These are phyloP conservation scores for Funneliformis geosporum DNA, from an alignment of 192 early-diverging fungal genomes.

Conservation along the genomic window DNA sequence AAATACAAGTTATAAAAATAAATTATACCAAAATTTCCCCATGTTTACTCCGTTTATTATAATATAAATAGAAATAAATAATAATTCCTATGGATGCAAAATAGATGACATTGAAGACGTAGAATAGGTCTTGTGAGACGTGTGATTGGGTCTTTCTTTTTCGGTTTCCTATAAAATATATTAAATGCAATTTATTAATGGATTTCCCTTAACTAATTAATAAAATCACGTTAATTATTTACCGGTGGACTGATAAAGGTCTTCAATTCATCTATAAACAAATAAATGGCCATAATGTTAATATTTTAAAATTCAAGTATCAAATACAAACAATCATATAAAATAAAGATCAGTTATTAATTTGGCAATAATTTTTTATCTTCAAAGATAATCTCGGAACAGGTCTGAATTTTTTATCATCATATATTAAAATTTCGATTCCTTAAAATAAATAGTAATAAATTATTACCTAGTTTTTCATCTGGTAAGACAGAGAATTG, in stretches of 20 bases:
- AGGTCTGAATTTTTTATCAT: constrained; percentile 24
- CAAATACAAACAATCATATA: neutral
- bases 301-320: neutral
- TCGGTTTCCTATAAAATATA: neutral
- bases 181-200: neutral
- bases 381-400: constrained; percentile 22
- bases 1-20: too few species aligned
- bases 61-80: neutral
- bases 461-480: constrained; percentile 52
- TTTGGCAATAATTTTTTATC: constrained; percentile 24
- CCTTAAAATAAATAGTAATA: neutral
- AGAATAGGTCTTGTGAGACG: neutral
- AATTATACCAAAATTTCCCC: too few species aligned
- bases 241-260: constrained; percentile 11
- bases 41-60: too few species aligned
- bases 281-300: neutral
- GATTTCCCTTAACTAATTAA: neutral
- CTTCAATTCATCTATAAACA: constrained; percentile 17
- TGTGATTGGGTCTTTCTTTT: neutral
- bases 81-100: neutral
- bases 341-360: neutral
- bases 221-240: neutral
- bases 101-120: neutral
- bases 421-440: neutral
- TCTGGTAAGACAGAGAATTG: constrained; percentile 58